A percentile compares a stretch with the other conserved stretches of the same genome.
phyloP scores from a whole-genome alignment of 495 filamentous ascomycete genomes.

The Tuber borchii region DNA sequence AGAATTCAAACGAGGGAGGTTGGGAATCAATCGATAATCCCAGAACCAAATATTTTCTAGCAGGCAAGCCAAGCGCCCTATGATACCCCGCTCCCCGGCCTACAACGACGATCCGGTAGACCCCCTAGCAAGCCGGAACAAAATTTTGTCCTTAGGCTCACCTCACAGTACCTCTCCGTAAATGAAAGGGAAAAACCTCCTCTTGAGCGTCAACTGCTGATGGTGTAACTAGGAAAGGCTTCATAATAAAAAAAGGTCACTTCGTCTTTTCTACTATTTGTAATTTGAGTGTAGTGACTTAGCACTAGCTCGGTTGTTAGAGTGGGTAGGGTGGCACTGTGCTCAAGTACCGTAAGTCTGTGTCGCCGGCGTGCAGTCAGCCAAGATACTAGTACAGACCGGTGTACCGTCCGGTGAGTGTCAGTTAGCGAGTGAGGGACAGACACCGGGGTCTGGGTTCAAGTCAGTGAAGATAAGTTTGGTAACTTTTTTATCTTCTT shows the following conservation, averaged over 20 bases:
- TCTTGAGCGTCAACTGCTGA: not conserved
- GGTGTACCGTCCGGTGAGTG: not conserved
- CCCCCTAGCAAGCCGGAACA: not conserved
- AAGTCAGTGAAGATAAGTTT: not conserved
- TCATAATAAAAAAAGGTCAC: not conserved
- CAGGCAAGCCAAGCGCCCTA: not conserved
- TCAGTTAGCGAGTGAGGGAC: not conserved
- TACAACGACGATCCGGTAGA: not conserved
- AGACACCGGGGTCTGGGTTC: not conserved
- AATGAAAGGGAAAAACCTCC: not conserved
- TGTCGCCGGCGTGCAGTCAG: not conserved
- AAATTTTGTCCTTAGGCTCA: not conserved
- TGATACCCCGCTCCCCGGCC: not conserved
- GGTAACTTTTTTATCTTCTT: not conserved
- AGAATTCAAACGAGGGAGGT: not conserved
- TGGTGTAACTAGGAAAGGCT: not conserved
- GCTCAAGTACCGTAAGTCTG: not conserved
- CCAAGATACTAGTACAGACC: not conserved
- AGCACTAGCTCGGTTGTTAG: not conserved
- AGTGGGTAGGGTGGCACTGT: not conserved
- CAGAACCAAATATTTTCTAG: not conserved
- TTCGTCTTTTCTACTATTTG: not conserved
- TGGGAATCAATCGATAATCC: not conserved
- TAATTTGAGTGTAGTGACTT: not conserved
- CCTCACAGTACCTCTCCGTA: not conserved